These are phyloP conservation scores for Lodderomyces orthopsilosis DNA, from an alignment of 1,139 yeast genomes.

Conservation along the genomic window DNA sequence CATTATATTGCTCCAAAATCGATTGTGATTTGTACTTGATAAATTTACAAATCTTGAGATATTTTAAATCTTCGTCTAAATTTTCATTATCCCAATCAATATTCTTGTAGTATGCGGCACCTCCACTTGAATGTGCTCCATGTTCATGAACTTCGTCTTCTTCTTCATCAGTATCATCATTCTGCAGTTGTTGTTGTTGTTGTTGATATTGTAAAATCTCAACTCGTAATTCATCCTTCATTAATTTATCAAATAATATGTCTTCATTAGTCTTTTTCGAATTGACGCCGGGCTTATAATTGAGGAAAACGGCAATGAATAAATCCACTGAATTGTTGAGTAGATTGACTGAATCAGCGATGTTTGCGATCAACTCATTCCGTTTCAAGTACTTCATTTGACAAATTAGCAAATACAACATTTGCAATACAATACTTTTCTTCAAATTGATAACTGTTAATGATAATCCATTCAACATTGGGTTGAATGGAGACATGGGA, in stretches of 20 bases:
- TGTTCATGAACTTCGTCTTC: constrained; percentile 10
- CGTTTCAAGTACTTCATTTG: constrained; percentile 35
- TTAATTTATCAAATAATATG: constrained; percentile 35
- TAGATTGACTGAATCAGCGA: constrained; percentile 24
- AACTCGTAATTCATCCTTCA: constrained; percentile 41
- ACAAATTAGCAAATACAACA: constrained; percentile 44
- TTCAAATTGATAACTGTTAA: constrained; percentile 46
- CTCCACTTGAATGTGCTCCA: not conserved
- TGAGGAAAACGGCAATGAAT: constrained; percentile 39
- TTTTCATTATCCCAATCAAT: constrained; percentile 53
- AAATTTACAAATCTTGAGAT: constrained; percentile 42
- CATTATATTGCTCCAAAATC: constrained; percentile 12
- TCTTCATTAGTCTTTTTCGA: constrained; percentile 31
- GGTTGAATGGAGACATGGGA: constrained; percentile 44
- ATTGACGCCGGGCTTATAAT: constrained; percentile 24
- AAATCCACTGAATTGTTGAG: constrained; percentile 33
- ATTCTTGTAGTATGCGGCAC: constrained; percentile 19
- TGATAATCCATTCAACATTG: constrained; percentile 44
- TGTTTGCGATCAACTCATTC: constrained; percentile 15
- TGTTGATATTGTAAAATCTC: constrained; percentile 37
- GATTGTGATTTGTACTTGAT: constrained; percentile 36
- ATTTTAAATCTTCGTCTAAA: constrained; percentile 49
- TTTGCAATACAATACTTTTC: constrained; percentile 43
- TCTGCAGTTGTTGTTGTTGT: constrained; percentile 15
- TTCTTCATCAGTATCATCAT: constrained; percentile 17